phyloP scores from a whole-genome alignment of 2,329 filamentous ascomycete genomes.

The Albifimbria verrucaria region DNA sequence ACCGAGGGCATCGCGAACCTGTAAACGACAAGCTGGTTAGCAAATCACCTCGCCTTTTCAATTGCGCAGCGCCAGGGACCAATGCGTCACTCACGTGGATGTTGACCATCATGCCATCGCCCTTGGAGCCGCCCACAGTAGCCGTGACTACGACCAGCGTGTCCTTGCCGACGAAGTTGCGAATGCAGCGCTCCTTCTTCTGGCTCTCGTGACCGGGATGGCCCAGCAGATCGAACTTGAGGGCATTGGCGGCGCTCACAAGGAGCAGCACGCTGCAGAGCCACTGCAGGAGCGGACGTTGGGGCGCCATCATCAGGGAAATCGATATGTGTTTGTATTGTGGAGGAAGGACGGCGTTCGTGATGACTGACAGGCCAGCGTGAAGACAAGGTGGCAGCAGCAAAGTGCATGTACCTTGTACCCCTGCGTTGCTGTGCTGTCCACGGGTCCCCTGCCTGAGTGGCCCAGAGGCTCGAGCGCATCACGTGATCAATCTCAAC shows the following conservation, averaged over 20 bases:
- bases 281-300: constrained; percentile 52
- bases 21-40: constrained; percentile 12
- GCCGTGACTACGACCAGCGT: constrained; percentile 95
- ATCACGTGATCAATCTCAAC: background rate
- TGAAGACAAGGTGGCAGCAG: background rate
- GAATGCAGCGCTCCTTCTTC: constrained; percentile 83
- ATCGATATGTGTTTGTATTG: background rate
- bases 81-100: constrained; percentile 81
- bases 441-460: background rate
- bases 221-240: constrained; percentile 91
- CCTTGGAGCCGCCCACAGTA: constrained; percentile 77
- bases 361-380: background rate
- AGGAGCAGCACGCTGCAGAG: constrained; percentile 57
- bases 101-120: constrained; percentile 90
- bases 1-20: constrained; percentile 94
- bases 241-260: constrained; percentile 56
- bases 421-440: background rate
- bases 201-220: constrained; percentile 45
- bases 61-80: too few species aligned
- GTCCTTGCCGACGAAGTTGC: constrained; percentile 91
- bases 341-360: background rate
- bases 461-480: background rate
- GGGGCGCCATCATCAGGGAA: constrained; percentile 42
- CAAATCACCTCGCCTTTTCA: background rate
- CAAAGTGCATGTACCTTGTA: background rate